A percentile compares a stretch with the other conserved stretches of the same genome.
Evolutionary conservation across 257 asterid species (phyloP).

Genomic region (Przewalskia tangutica): DNA sequence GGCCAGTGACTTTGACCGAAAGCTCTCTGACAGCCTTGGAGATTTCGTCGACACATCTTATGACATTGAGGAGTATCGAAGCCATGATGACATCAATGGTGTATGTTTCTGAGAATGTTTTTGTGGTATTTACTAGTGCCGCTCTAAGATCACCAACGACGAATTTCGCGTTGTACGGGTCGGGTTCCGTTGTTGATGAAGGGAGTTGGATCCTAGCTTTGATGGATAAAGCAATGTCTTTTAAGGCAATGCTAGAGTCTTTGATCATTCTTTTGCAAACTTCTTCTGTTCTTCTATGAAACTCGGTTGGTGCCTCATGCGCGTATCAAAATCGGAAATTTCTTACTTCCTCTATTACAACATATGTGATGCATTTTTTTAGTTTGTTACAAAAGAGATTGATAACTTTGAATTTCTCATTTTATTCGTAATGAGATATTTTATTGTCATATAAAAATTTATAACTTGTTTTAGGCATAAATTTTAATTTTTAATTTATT

Average conservation of each 20-base stretch:
- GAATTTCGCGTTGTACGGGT: slow-evolving; percentile 19
- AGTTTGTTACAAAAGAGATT: not conserved
- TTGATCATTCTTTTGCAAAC: slow-evolving; percentile 34
- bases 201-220: slow-evolving; percentile 26
- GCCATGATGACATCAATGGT: slow-evolving; percentile 9
- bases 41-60: slow-evolving; percentile 11
- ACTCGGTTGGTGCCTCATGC: slow-evolving; percentile 7
- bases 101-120: slow-evolving; percentile 3
- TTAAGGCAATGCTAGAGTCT: slow-evolving; percentile 35
- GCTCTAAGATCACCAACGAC: slow-evolving; percentile 22
- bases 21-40: slow-evolving; percentile 18
- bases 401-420: too few relatives aligned
- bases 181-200: slow-evolving; percentile 9
- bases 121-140: not conserved
- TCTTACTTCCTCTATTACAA: not conserved
- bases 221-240: slow-evolving; percentile 29
- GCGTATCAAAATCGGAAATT: not conserved
- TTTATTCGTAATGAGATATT: too few relatives aligned
- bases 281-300: slow-evolving; percentile 20
- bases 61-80: slow-evolving; percentile 17
- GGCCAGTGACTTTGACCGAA: slow-evolving; percentile 11
- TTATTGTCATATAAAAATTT: too few relatives aligned
- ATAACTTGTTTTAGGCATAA: too few relatives aligned
- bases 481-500: too few relatives aligned
- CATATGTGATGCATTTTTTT: not conserved